Percentiles rank a stretch among this genome's conserved stretches.
These are phyloP conservation scores for Curvularia hawaiiensis DNA, from an alignment of 2,329 filamentous ascomycete genomes.

Conservation along the genomic window DNA sequence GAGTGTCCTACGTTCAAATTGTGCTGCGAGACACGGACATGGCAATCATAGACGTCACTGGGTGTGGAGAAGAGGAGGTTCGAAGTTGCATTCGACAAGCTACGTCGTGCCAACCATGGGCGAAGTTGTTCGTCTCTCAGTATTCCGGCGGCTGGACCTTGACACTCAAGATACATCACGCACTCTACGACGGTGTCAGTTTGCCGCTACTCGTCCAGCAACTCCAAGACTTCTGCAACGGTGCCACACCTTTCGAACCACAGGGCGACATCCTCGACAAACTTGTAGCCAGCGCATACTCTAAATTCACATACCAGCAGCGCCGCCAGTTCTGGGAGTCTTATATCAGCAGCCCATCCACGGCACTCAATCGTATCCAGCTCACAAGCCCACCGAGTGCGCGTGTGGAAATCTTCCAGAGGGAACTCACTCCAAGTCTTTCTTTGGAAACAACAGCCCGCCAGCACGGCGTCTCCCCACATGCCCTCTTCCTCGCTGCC, in stretches of 20 bases:
- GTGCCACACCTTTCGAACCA: slow-evolving; percentile 7
- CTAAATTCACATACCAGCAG: slow-evolving; percentile 10
- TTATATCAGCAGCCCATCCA: slow-evolving; percentile 47
- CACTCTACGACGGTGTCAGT: slow-evolving; percentile 85
- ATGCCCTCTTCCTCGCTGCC: slow-evolving; percentile 76
- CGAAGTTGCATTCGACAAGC: background rate
- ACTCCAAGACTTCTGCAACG: slow-evolving; percentile 53
- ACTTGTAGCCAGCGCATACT: slow-evolving; percentile 44
- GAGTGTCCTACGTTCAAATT: slow-evolving; percentile 67
- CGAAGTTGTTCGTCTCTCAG: slow-evolving; percentile 45
- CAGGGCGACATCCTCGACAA: slow-evolving; percentile 46
- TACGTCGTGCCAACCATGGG: slow-evolving; percentile 37
- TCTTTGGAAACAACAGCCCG: slow-evolving; percentile 53
- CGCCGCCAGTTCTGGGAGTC: slow-evolving; percentile 57
- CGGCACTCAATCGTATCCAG: slow-evolving; percentile 27
- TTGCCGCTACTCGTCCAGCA: slow-evolving; percentile 66
- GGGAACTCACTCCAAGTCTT: slow-evolving; percentile 52
- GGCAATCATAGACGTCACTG: slow-evolving; percentile 38
- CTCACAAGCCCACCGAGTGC: slow-evolving; percentile 32
- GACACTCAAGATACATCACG: slow-evolving; percentile 73
- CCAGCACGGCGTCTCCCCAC: slow-evolving; percentile 65
- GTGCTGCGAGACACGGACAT: slow-evolving; percentile 54
- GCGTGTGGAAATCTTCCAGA: slow-evolving; percentile 55
- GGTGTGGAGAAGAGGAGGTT: slow-evolving; percentile 17
- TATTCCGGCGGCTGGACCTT: slow-evolving; percentile 42